Percentiles rank a stretch among this genome's conserved stretches.
Evolutionary conservation across 2,329 filamentous ascomycete genomes (phyloP).

Genomic region (Akanthomyces lecanii): DNA sequence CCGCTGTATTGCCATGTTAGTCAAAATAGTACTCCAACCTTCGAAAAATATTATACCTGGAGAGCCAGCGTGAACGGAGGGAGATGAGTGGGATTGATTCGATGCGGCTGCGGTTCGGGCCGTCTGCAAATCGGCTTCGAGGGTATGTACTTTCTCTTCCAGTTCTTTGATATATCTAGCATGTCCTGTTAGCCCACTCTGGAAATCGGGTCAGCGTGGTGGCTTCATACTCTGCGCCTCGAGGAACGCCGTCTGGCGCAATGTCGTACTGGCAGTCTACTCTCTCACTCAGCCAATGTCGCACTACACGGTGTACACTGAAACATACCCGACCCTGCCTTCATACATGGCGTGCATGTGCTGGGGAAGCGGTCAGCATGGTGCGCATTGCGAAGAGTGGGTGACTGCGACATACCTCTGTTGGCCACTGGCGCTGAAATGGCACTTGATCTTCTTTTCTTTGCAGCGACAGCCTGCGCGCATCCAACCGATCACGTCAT

Average conservation of each 20-base stretch:
- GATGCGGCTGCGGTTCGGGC: not conserved
- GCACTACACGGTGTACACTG: not conserved
- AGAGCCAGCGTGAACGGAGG: not conserved
- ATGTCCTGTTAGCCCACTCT: not conserved
- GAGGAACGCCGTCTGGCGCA: conserved; percentile 11
- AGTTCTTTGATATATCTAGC: conserved; percentile 8
- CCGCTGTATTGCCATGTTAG: not conserved
- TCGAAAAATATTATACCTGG: not conserved
- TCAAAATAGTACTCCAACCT: not conserved
- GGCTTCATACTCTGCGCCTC: conserved; percentile 12
- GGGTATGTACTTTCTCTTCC: not conserved
- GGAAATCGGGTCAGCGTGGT: too few species aligned
- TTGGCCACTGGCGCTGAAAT: not conserved
- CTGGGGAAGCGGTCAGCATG: not conserved
- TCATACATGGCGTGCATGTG: conserved; percentile 13
- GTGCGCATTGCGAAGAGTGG: not conserved
- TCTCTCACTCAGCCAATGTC: not conserved
- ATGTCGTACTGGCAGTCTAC: conserved; percentile 16
- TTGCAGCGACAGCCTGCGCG: conserved; percentile 8
- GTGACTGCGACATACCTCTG: conserved; percentile 1
- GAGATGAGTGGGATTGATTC: not conserved
- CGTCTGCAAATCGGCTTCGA: conserved; percentile 1
- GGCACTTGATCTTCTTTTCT: conserved; percentile 14
- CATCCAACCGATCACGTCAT: not conserved
- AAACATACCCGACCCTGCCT: conserved; percentile 4